These are phyloP conservation scores for Limonium bicolor DNA, from an alignment of 148 eudicot genomes.

Conservation along the genomic window DNA sequence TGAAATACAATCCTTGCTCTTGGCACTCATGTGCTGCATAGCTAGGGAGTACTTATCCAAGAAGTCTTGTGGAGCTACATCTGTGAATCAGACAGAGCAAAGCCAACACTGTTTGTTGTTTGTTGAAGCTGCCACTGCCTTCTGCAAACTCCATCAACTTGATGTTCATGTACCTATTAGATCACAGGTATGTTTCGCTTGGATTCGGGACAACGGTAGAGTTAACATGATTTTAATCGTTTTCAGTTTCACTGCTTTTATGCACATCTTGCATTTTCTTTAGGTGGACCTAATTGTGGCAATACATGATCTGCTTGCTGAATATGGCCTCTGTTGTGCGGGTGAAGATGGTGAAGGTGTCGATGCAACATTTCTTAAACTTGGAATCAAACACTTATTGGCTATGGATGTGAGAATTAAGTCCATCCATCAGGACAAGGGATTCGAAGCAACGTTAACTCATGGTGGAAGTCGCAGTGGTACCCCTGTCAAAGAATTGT, in stretches of 20 bases:
- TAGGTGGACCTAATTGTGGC: constrained; percentile 72
- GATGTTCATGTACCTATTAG: constrained; percentile 44
- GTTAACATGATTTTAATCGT: neutral
- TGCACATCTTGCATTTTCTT: constrained; percentile 5
- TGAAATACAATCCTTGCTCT: constrained; percentile 58
- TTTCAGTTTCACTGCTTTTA: no score
- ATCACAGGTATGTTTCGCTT: constrained; percentile 48
- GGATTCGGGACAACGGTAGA: neutral
- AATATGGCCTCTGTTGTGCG: constrained; percentile 85
- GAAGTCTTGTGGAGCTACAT: constrained; percentile 34
- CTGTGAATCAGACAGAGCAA: constrained; percentile 41
- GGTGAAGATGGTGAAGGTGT: constrained; percentile 68
- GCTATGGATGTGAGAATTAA: constrained; percentile 81
- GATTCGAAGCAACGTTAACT: constrained; percentile 18
- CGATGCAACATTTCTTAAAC: constrained; percentile 91
- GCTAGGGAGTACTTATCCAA: constrained; percentile 37
- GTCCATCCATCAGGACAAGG: constrained; percentile 35
- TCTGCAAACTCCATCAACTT: constrained; percentile 87
- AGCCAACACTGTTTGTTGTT: constrained; percentile 50
- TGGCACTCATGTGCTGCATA: constrained; percentile 63
- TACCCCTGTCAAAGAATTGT: constrained; percentile 17
- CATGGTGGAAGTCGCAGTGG: constrained; percentile 18
- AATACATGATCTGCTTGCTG: constrained; percentile 90
- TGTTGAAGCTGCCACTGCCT: constrained; percentile 67
- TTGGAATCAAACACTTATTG: constrained; percentile 84